phyloP scores from a whole-genome alignment of 176 grass and related monocot species.

The Oryza coarctata region DNA sequence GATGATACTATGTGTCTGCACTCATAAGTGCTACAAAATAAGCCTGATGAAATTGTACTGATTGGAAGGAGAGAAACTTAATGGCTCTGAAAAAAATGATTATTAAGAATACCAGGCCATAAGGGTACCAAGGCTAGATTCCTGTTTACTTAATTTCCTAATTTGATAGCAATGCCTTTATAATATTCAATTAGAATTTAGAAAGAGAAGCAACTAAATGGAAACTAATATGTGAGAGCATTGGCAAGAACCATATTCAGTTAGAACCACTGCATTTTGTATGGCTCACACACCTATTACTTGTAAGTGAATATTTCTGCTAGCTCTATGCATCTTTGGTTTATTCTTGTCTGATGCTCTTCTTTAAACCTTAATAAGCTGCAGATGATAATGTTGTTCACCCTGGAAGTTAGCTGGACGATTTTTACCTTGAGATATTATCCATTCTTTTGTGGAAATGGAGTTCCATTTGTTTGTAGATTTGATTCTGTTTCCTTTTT shows the following conservation, averaged over 20 bases:
- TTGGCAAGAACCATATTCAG: constrained; percentile 22
- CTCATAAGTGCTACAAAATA: neutral
- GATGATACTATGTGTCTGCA: constrained; percentile 6
- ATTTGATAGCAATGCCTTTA: constrained; percentile 3
- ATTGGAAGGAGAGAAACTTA: neutral
- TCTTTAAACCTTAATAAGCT: neutral
- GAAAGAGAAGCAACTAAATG: constrained; percentile 4
- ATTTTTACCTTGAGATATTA: neutral
- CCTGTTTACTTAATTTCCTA: neutral
- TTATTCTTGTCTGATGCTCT: neutral
- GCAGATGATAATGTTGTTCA: neutral
- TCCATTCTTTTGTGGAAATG: constrained; percentile 17
- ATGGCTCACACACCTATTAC: neutral
- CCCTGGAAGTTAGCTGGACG: neutral
- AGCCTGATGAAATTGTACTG: neutral
- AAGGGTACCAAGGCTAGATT: too few relatives aligned
- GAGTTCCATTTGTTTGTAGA: neutral
- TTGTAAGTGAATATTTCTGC: neutral
- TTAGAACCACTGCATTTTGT: neutral
- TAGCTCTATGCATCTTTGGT: neutral
- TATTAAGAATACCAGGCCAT: neutral
- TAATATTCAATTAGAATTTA: neutral
- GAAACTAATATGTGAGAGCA: neutral
- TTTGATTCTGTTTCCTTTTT: neutral
- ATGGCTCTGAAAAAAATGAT: neutral